These are phyloP conservation scores for Saccharomyces mikatae DNA, from an alignment of 805 yeast species.

Conservation along the genomic window DNA sequence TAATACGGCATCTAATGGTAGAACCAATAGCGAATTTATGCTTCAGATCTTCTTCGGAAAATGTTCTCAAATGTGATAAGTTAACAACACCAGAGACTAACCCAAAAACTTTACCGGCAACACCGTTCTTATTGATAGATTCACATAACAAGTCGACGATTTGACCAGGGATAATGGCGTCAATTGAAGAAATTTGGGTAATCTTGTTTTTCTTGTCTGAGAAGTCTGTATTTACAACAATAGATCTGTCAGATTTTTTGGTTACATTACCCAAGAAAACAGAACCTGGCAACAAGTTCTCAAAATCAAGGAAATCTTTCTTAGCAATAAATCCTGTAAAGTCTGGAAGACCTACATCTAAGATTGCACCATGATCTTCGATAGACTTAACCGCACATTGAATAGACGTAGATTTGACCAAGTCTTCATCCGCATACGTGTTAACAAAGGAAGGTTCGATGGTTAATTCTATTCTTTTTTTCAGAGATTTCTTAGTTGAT, in stretches of 20 bases:
- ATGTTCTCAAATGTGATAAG: slow-evolving; percentile 53
- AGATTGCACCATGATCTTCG: slow-evolving; percentile 87
- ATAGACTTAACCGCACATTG: slow-evolving; percentile 73
- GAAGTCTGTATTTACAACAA: slow-evolving; percentile 45
- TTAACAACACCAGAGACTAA: slow-evolving; percentile 64
- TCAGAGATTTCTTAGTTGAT: slow-evolving; percentile 33
- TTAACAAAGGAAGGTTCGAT: slow-evolving; percentile 73
- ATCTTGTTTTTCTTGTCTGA: slow-evolving; percentile 40
- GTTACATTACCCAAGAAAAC: slow-evolving; percentile 57
- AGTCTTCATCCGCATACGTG: slow-evolving; percentile 56
- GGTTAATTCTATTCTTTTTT: slow-evolving; percentile 61
- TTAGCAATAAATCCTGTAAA: slow-evolving; percentile 67
- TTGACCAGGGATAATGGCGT: slow-evolving; percentile 80
- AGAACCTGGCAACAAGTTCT: slow-evolving; percentile 47
- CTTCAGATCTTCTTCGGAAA: slow-evolving; percentile 40
- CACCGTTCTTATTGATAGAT: slow-evolving; percentile 52
- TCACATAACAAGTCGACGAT: slow-evolving; percentile 65
- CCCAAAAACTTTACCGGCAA: slow-evolving; percentile 67
- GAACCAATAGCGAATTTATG: slow-evolving; percentile 64
- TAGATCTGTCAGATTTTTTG: slow-evolving; percentile 38
- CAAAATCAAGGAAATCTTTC: slow-evolving; percentile 46
- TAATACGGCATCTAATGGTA: slow-evolving; percentile 58
- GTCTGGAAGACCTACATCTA: slow-evolving; percentile 57
- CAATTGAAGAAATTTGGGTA: slow-evolving; percentile 58
- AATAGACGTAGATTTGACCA: slow-evolving; percentile 48